Base-by-base conservation (phyloP, 2,329 filamentous ascomycete genomes). In the Fusarium nanum region DNA sequence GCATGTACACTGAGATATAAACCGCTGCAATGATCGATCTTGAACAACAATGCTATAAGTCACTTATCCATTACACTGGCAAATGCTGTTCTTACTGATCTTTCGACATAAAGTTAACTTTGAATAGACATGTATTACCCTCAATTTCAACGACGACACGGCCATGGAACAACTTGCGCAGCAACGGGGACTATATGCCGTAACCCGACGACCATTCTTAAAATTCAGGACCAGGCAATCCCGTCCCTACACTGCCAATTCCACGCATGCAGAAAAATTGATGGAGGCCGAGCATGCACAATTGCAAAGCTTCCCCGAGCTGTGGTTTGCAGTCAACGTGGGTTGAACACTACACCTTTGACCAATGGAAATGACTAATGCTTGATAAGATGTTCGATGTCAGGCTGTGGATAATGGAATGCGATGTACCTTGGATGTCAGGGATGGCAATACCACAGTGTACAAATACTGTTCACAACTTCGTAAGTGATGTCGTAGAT, bases 201-300 rank as follows among this genome's bases (percentile, higher is more conserved):
- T 22, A 76, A 76, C 62, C 27, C 11, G 8, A 45, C 67, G 13
- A 49, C 60, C 7, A 53, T 37, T 12, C 50, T 76, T 6, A 63
- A 46, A 14, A 54, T 75, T 20, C 42, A 68, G 13, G 68, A 68
- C 8, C 62, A 63, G 32, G 61, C 46, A 10, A 48, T 72, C 7
- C n/a, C 48, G 23, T 76, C 74, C 9, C 46, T 56, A 45, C 73
- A 70, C 45, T 78, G 76, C 20, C 56, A 63, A 44, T 72, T 66
- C 11, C 76, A 78, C 54, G 68, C 73, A 7, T 78, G 76, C 47
- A 68, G 56, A n/a, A 65, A 64, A 27, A 55, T 73, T n/a, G 69
- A 75, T n/a, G 66, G 48, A 8, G 73, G 75, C 4, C 56, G 37
- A 41, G 60, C 64, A 37, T 76, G 75, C 25, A 54, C 32, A 7